Conservation (phyloP, 257 asterid species). For the Solanum ossicruentum region DNA sequence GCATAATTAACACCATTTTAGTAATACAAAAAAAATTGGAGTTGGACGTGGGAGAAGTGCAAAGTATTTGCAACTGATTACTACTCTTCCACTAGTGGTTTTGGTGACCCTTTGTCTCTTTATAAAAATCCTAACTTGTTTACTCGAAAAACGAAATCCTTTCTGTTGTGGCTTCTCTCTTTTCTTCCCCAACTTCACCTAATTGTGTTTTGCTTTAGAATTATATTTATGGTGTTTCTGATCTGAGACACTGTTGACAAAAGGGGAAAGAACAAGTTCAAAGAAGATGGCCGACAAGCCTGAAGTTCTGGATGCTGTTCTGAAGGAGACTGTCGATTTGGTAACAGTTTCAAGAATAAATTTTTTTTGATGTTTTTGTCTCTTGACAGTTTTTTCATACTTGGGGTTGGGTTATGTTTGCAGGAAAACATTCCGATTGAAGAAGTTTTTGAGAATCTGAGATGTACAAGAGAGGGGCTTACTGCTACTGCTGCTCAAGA, state of each 20-base stretch:
- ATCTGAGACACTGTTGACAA: not conserved
- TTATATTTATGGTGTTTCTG: not conserved
- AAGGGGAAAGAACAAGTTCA: not conserved
- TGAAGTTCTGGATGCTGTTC: slow-evolving; percentile 90
- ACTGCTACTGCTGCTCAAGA: slow-evolving; percentile 67
- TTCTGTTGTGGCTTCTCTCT: not conserved
- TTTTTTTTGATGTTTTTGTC: not conserved
- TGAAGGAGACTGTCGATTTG: slow-evolving; percentile 98
- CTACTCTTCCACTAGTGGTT: not conserved
- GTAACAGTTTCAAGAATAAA: slow-evolving; percentile 64
- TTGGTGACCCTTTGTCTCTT: not conserved
- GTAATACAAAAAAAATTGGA: not conserved
- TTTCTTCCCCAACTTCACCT: not conserved
- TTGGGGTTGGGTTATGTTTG: not conserved
- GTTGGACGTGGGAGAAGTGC: not conserved
- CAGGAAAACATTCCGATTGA: slow-evolving; percentile 94
- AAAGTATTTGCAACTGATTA: not conserved
- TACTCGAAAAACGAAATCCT: not conserved
- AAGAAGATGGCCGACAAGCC: slow-evolving; percentile 65
- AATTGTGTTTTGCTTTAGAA: not conserved
- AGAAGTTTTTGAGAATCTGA: slow-evolving; percentile 88
- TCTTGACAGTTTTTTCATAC: slow-evolving; percentile 4
- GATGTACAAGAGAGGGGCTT: slow-evolving; percentile 90
- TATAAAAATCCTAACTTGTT: not conserved
- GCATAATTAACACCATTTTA: too few relatives aligned